These are phyloP conservation scores for Termitomyces bulborhizus DNA, from an alignment of 768 basidiomycete species.

Conservation along the genomic window DNA sequence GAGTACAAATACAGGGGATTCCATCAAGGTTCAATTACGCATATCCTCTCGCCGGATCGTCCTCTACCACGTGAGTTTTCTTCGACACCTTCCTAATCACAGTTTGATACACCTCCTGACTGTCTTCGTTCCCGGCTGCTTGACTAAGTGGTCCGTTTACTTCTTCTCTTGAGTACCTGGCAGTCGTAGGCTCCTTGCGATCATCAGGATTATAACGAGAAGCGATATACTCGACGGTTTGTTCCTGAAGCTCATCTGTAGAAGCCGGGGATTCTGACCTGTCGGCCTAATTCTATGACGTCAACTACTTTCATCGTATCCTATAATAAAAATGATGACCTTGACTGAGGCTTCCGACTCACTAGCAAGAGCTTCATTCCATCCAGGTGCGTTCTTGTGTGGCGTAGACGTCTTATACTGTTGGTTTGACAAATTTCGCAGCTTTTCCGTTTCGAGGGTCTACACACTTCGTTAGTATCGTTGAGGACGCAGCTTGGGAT, in stretches of 20 bases:
- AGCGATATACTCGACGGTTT: conserved; percentile 36
- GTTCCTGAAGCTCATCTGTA: conserved; percentile 28
- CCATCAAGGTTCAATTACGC: not conserved
- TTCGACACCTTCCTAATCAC: conserved; percentile 7
- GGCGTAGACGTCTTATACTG: conserved; percentile 45
- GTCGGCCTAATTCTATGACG: conserved; percentile 31
- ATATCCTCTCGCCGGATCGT: conserved; percentile 6
- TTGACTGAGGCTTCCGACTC: conserved; percentile 63
- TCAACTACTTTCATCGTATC: not conserved
- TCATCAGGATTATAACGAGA: conserved; percentile 33
- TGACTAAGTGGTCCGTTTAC: conserved; percentile 39
- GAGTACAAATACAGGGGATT: not conserved
- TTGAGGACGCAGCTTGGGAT: not conserved
- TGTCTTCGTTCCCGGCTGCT: conserved; percentile 24
- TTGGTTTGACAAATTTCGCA: conserved; percentile 35
- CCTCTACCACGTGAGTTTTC: conserved; percentile 7
- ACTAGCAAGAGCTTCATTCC: conserved; percentile 64
- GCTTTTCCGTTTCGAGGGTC: conserved; percentile 49
- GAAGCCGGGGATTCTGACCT: conserved; percentile 18
- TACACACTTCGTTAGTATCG: conserved; percentile 14
- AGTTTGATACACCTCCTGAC: conserved; percentile 11
- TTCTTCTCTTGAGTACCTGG: conserved; percentile 34
- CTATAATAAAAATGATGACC: conserved; percentile 23
- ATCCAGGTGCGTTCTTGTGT: conserved; percentile 54
- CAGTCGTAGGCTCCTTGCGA: conserved; percentile 24